Conservation (phyloP, 148 eudicot genomes). For the Cornus kousa region DNA sequence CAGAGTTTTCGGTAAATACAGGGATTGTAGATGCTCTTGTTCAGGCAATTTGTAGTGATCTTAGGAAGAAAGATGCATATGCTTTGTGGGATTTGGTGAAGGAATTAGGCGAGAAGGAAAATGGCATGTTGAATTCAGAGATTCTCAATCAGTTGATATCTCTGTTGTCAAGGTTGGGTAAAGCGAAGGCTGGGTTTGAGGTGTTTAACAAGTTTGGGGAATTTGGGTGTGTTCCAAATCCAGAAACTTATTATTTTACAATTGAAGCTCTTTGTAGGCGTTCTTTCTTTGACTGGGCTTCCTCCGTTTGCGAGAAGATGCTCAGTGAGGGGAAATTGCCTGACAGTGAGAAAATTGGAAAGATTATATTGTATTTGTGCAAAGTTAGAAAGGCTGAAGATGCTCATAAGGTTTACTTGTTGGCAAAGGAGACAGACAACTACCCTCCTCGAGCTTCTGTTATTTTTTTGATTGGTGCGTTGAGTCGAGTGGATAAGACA, state of each 20-base stretch:
- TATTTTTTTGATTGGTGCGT: constrained; percentile 52
- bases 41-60: constrained; percentile 28
- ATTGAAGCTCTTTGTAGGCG: constrained; percentile 68
- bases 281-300: constrained; percentile 59
- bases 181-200: constrained; percentile 75
- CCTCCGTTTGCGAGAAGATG: constrained; percentile 65
- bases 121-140: constrained; percentile 38
- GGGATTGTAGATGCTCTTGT: constrained; percentile 43
- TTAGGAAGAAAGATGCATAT: constrained; percentile 41
- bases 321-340: constrained; percentile 52
- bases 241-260: constrained; percentile 65
- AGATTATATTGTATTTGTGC: constrained; percentile 56
- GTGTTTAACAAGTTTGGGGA: constrained; percentile 73
- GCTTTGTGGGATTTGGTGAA: constrained; percentile 77
- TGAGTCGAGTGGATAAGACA: constrained; percentile 50
- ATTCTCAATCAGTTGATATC: constrained; percentile 64
- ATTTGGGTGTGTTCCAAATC: constrained; percentile 53
- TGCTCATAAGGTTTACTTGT: constrained; percentile 62
- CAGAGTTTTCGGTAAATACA: constrained; percentile 27
- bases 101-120: constrained; percentile 55
- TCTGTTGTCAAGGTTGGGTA: constrained; percentile 52
- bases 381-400: constrained; percentile 50
- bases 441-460: constrained; percentile 49
- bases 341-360: constrained; percentile 56
- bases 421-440: constrained; percentile 46